These are phyloP conservation scores for Amanita pallidorosea DNA, from an alignment of 768 basidiomycete species.

Conservation along the genomic window DNA sequence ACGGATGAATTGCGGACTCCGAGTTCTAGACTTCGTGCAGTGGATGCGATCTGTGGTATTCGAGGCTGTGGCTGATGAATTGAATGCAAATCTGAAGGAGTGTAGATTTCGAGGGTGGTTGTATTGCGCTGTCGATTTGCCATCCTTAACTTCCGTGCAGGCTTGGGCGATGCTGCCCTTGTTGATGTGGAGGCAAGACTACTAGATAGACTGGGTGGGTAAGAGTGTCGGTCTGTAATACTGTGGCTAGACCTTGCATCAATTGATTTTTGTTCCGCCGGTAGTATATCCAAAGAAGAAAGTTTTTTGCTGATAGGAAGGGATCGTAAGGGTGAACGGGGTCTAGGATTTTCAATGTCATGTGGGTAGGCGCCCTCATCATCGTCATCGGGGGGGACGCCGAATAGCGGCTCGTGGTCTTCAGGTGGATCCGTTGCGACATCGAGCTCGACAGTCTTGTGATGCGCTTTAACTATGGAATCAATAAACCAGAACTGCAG, in stretches of 20 bases:
- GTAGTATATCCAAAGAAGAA: slow-evolving; percentile 12
- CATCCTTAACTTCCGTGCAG: slow-evolving; percentile 26
- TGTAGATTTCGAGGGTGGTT: slow-evolving; percentile 2
- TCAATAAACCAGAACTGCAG: slow-evolving; percentile 95
- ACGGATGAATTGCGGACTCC: slow-evolving; percentile 3
- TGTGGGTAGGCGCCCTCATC: slow-evolving; percentile 32
- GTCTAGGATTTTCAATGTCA: slow-evolving; percentile 39
- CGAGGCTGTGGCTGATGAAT: slow-evolving; percentile 8
- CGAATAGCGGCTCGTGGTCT: slow-evolving; percentile 58
- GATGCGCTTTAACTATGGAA: slow-evolving; percentile 72
- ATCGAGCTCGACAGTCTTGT: slow-evolving; percentile 25
- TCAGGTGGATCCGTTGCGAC: slow-evolving; percentile 22
- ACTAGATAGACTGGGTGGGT: slow-evolving; percentile 47
- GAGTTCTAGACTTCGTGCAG: slow-evolving; percentile 1
- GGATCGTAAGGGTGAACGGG: slow-evolving; percentile 23
- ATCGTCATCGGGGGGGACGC: slow-evolving; percentile 38
- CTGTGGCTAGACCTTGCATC: slow-evolving; percentile 22
- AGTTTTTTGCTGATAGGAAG: slow-evolving; percentile 11
- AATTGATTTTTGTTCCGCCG: slow-evolving; percentile 30
- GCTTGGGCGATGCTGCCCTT: slow-evolving; percentile 15
- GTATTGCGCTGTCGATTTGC: slow-evolving; percentile 18
- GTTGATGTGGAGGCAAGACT: slow-evolving; percentile 28
- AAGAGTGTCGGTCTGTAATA: slow-evolving; percentile 35
- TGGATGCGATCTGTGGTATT: slow-evolving; percentile 8
- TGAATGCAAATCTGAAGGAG: slow-evolving; percentile 4